Base-by-base conservation (phyloP, 306 rosid species). In the Acmispon strigosus region DNA sequence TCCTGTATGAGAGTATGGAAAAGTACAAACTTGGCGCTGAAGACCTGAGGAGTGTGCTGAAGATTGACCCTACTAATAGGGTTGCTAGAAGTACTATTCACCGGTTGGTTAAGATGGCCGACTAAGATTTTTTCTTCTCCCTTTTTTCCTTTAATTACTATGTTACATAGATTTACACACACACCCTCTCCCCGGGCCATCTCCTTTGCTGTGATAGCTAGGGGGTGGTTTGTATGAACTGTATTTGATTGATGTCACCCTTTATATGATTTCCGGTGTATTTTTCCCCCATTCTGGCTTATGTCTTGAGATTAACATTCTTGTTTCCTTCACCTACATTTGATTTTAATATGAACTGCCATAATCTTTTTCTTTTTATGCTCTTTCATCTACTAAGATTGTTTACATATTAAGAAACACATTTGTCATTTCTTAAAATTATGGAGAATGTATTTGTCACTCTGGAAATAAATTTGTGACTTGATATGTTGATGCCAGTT, bases 1-100 rank as follows among this genome's bases (percentile, higher is more conserved):
- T 91, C 60, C 78, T 95, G 58, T 95, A 91, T 16, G 99, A 95
- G 76, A 91, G 99, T 76, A 95, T 95, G 96, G 99, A 95, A 76
- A 95, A 91, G 83, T 95, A 95, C 88, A 95, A 24, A 83, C 96
- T 91, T 51, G 99, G 99, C 57, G 91, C 99, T 9, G 96, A 94
- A 82, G 99, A 94, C 51, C 84, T 94, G 70, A 89, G 96, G 80
- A 80, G 80, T 54, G 99, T 89, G 82, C 78, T 94, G 83, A 94
- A 84, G 96, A 65, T 91, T 71, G 99, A 94, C 81, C 92, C 99
- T 13, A 66, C 85, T 43, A 94, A 94, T 83, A 85, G 92, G 81
- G 60, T 94, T 79, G 99, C 99, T 60, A 87, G 91, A 89, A 86
- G 97, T 87, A 94, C 99, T 36, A 36, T 94, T 85, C 96, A 91